Percentiles rank a stretch among this genome's conserved stretches.
Conservation (phyloP, 2,329 filamentous ascomycete genomes). For the Diaporthe batatas region DNA sequence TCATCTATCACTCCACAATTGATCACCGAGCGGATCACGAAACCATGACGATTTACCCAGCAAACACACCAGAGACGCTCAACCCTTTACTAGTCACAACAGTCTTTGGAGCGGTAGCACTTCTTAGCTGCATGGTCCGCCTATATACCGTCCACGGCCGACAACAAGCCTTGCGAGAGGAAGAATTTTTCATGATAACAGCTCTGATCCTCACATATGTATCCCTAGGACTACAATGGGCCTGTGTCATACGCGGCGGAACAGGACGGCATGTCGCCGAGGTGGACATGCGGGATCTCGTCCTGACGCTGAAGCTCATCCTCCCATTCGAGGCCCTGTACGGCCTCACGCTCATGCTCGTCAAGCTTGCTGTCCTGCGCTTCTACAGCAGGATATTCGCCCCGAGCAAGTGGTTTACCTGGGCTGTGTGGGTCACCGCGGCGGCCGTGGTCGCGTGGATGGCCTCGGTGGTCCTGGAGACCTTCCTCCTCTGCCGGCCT, state of each 20-base stretch:
- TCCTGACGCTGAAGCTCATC: constrained; percentile 33
- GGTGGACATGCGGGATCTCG: not conserved
- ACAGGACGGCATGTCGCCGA: constrained; percentile 19
- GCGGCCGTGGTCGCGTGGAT: constrained; percentile 14
- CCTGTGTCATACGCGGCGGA: constrained; percentile 19
- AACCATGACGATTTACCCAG: constrained; percentile 12
- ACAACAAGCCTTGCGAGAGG: not conserved
- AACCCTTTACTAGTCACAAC: constrained; percentile 30
- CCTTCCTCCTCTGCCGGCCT: constrained; percentile 31
- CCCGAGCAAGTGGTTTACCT: not conserved
- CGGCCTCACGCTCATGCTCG: constrained; percentile 33
- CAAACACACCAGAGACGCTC: constrained; percentile 18
- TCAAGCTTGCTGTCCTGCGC: constrained; percentile 26
- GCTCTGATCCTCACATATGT: constrained; percentile 12
- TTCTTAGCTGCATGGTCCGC: constrained; percentile 15
- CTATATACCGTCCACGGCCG: not conserved
- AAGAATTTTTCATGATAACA: constrained; percentile 14
- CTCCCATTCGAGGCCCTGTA: constrained; percentile 32
- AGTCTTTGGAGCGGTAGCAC: constrained; percentile 24
- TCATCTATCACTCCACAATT: too few species aligned
- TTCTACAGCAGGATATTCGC: constrained; percentile 33
- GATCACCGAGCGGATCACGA: too few species aligned
- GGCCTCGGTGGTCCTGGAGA: constrained; percentile 29
- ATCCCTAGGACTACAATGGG: constrained; percentile 32
- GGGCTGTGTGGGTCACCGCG: not conserved